Evolutionary conservation across 345 rosid species (phyloP).

Genomic region (Citrus glauca): DNA sequence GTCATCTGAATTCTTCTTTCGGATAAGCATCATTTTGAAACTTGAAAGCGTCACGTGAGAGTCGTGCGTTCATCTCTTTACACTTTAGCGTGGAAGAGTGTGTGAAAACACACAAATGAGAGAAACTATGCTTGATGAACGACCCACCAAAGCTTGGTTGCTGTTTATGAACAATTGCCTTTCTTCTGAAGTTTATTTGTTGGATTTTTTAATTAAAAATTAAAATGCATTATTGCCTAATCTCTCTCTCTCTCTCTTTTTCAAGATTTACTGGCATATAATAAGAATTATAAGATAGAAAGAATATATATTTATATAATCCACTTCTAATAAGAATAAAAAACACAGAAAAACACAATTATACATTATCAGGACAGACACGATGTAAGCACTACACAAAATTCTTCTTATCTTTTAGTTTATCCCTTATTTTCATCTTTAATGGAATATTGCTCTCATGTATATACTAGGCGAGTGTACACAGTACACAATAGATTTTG

Average conservation of each 20-base stretch:
- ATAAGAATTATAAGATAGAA: no score
- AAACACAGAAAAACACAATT: no score
- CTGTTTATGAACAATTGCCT: background rate
- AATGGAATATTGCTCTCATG: no score
- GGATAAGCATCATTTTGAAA: conserved; percentile 16
- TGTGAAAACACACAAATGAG: background rate
- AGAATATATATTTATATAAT: background rate
- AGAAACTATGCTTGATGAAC: background rate
- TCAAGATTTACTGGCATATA: no score
- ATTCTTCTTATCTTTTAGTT: no score
- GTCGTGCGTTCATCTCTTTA: background rate
- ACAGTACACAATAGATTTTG: background rate
- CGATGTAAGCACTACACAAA: no score
- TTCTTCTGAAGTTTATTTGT: background rate
- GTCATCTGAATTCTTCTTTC: background rate
- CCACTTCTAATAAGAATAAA: no score
- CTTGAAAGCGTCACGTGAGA: background rate
- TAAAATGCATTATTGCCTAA: no score
- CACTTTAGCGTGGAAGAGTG: background rate
- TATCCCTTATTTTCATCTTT: no score
- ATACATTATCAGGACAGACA: no score
- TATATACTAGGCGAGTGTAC: background rate
- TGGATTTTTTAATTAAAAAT: background rate
- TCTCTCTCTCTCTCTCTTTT: no score
- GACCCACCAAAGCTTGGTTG: background rate